phyloP scores from a whole-genome alignment of 2,329 filamentous ascomycete genomes.

The Stenocarpella maydis region DNA sequence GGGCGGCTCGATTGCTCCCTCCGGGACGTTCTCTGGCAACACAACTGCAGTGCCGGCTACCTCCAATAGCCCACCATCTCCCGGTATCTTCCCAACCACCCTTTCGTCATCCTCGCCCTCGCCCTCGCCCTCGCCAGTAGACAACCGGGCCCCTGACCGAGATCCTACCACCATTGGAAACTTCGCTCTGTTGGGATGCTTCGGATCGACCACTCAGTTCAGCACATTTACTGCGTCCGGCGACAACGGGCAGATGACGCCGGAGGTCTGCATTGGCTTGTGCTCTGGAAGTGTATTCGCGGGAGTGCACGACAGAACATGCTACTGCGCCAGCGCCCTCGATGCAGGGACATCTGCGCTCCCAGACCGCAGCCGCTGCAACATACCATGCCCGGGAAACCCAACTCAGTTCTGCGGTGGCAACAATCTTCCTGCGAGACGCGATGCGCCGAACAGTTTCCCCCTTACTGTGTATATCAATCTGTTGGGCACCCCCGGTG shows the following conservation, averaged over 20 bases:
- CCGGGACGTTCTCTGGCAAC: neutral
- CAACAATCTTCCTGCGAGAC: slow-evolving; percentile 32
- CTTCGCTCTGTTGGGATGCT: slow-evolving; percentile 39
- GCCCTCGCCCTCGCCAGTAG: slow-evolving; percentile 20
- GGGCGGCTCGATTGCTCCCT: neutral
- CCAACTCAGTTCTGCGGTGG: slow-evolving; percentile 53
- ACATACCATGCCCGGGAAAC: slow-evolving; percentile 53
- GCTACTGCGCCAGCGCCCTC: slow-evolving; percentile 55
- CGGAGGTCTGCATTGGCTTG: slow-evolving; percentile 28
- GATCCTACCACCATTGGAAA: slow-evolving; percentile 28
- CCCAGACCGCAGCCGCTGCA: slow-evolving; percentile 44
- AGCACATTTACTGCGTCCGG: slow-evolving; percentile 51
- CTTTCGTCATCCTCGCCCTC: slow-evolving; percentile 11
- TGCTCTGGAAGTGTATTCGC: slow-evolving; percentile 27
- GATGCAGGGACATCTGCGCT: slow-evolving; percentile 50
- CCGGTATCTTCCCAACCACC: slow-evolving; percentile 15
- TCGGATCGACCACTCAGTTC: slow-evolving; percentile 52
- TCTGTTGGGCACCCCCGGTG: slow-evolving; percentile 40
- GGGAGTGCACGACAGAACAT: slow-evolving; percentile 40
- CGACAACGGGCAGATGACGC: slow-evolving; percentile 28
- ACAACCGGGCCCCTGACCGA: slow-evolving; percentile 26
- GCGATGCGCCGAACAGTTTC: slow-evolving; percentile 42
- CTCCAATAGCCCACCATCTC: neutral
- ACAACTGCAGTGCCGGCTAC: neutral
- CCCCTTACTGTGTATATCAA: slow-evolving; percentile 56